Evolutionary conservation across 1,284 basidiomycete genomes (phyloP).

Genomic region (Sanghuangporus weigelae): DNA sequence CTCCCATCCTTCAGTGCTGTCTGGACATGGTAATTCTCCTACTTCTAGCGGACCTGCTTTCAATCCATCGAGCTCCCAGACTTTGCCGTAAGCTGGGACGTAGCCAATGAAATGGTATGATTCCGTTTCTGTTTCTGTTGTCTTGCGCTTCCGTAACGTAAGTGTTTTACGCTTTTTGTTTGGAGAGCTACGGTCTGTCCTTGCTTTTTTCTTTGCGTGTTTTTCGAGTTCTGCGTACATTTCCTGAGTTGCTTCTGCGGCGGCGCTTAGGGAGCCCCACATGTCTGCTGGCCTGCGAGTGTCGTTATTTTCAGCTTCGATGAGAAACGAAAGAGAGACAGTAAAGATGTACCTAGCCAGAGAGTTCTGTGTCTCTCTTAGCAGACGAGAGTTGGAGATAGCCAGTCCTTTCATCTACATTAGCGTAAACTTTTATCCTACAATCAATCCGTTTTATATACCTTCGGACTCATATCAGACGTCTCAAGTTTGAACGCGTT

Average conservation of each 20-base stretch:
- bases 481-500: conserved; percentile 44
- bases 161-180: conserved; percentile 25
- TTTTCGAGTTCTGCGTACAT: conserved; percentile 28
- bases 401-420: conserved; percentile 57
- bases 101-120: conserved; percentile 61
- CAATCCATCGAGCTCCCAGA: conserved; percentile 54
- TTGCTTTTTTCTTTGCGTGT: conserved; percentile 30
- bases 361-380: conserved; percentile 52
- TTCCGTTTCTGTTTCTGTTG: conserved; percentile 29
- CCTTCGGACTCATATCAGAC: conserved; percentile 49
- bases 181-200: conserved; percentile 16
- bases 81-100: conserved; percentile 53
- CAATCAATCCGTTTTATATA: conserved; percentile 27
- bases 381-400: conserved; percentile 45
- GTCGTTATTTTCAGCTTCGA: conserved; percentile 2
- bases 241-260: conserved; percentile 40
- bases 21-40: conserved; percentile 38
- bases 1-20: conserved; percentile 39
- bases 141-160: conserved; percentile 16
- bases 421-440: neutral
- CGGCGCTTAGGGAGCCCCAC: conserved; percentile 42
- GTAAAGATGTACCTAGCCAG: conserved; percentile 42
- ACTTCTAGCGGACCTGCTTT: conserved; percentile 56
- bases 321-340: neutral
- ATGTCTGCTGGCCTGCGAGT: conserved; percentile 48